phyloP scores from a whole-genome alignment of 345 rosid species.

The Cardamine chenopodiifolia region DNA sequence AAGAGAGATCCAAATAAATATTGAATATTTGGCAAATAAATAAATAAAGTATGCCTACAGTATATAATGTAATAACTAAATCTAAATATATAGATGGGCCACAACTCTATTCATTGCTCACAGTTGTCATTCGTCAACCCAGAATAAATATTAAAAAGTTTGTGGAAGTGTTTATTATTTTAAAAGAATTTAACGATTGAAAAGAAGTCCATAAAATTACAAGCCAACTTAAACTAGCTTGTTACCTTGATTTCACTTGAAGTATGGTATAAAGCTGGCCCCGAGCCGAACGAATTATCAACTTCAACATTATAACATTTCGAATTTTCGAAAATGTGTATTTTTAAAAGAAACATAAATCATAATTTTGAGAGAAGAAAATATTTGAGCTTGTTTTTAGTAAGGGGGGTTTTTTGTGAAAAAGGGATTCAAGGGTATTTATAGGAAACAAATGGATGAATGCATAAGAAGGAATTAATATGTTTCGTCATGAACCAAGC shows the following conservation, averaged over 20 bases:
- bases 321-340: neutral
- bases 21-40: slow-evolving; percentile 8
- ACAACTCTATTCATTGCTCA: slow-evolving; percentile 37
- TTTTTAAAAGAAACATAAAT: neutral
- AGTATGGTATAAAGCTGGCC: slow-evolving; percentile 33
- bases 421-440: neutral
- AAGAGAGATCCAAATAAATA: slow-evolving; percentile 5
- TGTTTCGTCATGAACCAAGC: slow-evolving; percentile 18
- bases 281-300: slow-evolving; percentile 4
- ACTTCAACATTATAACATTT: neutral
- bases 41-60: slow-evolving; percentile 9
- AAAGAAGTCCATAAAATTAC: neutral
- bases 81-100: slow-evolving; percentile 22
- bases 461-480: slow-evolving; percentile 4
- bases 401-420: neutral
- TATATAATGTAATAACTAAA: neutral
- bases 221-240: slow-evolving; percentile 9
- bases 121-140: slow-evolving; percentile 39
- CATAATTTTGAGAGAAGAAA: neutral
- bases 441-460: slow-evolving; percentile 12
- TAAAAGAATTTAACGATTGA: neutral
- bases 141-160: neutral
- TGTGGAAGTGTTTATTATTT: slow-evolving; percentile 14
- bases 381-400: neutral
- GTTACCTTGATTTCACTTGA: slow-evolving; percentile 35